Base-by-base conservation (phyloP, 768 basidiomycete species). In the Phaeotremella fagi region DNA sequence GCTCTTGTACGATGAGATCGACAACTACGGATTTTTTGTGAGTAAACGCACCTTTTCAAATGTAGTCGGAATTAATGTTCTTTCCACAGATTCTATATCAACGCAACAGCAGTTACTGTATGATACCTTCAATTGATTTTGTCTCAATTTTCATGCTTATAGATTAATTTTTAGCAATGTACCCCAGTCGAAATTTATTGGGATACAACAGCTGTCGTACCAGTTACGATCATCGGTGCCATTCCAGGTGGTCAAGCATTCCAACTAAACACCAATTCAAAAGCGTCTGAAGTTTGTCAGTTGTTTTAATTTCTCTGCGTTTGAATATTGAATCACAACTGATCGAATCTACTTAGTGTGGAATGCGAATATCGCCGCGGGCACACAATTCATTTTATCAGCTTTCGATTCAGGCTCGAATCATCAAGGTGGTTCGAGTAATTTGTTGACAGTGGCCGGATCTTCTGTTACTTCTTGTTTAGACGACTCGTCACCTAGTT, bases 201-300 rank as follows among this genome's bases (percentile, higher is more conserved):
- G 68, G 68, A 70, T 36, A n/a, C 41, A 12, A 54, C 60, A 2
- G 68, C 68, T 24, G 37, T 52, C 29, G 24, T 46, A 6, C 64
- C 68, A 14, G 68, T 57, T 31, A 54, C 47, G 16, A 60, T 46
- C 29, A 51, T 85, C 81, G 85, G 79, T 22, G 71, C 83, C 26
- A 81, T 88, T 50, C 86, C 86, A 28, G 80, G 79, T 20, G 86
- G 87, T 11, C 75, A 78, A 35, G 63, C 76, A 1, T 77, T 85
- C 50, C 54, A 77, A 18, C 58, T 86, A 12, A 52, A 69, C 6
- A 77, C 81, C 14, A 23, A 38, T 29, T 77, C 79, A 2, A 45
- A 46, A 2, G 78, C 78, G 14, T 70, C 71, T 18, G 52, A 56
- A 7, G 27, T 65, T 22, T 48, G 61, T 62, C 27, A 54, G 60